Evolutionary conservation across 495 filamentous ascomycete species (phyloP).

Genomic region (Aspergillus heteromorphus): DNA sequence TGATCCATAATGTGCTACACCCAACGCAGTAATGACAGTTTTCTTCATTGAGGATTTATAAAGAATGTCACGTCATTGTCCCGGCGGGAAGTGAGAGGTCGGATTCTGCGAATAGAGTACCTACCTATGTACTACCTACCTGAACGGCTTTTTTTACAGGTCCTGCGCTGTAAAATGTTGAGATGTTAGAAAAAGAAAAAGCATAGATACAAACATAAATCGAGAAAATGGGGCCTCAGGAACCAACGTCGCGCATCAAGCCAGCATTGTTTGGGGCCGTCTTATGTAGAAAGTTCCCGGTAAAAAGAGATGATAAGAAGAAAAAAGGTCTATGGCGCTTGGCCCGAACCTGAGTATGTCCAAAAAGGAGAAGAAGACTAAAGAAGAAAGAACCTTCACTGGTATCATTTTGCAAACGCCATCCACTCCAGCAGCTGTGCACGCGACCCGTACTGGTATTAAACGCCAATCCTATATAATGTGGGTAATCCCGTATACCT

Average conservation of each 20-base stretch:
- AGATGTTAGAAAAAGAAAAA: too few species aligned
- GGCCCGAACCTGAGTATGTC: neutral
- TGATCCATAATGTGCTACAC: constrained; percentile 3
- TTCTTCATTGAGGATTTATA: neutral
- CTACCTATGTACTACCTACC: too few species aligned
- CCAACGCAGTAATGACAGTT: constrained; percentile 14
- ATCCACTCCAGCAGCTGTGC: neutral
- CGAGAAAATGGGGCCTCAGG: too few species aligned
- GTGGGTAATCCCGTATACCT: neutral
- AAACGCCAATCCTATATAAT: neutral
- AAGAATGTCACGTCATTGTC: neutral
- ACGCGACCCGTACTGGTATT: neutral
- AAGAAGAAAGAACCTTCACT: neutral
- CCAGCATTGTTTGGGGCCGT: neutral
- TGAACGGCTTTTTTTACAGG: too few species aligned
- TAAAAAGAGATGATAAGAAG: too few species aligned
- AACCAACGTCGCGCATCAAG: too few species aligned
- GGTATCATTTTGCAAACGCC: neutral
- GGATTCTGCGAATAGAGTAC: neutral
- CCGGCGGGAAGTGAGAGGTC: neutral
- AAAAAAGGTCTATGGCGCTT: neutral
- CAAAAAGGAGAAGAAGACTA: neutral
- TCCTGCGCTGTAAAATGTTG: too few species aligned
- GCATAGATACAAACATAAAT: too few species aligned
- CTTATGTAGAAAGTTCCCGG: neutral